Conservation (phyloP, 2,329 filamentous ascomycete species). For the Cryphonectria nitschkei region DNA sequence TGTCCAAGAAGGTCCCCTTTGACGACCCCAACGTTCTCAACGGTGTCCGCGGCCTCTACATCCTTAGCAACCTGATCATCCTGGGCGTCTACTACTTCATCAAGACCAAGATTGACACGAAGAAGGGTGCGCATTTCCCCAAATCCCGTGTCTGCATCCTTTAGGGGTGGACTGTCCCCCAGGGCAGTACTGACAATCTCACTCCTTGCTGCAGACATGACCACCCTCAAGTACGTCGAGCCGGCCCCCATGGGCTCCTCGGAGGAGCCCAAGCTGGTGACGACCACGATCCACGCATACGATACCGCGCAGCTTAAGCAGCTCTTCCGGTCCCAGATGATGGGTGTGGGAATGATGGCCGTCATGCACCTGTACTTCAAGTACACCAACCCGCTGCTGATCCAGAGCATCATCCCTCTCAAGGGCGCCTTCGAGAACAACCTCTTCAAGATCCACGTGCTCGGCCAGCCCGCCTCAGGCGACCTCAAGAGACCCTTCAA, state of each 20-base stretch:
- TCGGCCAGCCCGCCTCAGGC: conserved; percentile 82
- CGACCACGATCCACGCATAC: conserved; percentile 95
- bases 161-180: neutral
- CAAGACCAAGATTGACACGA: conserved; percentile 84
- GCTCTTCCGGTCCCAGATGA: conserved; percentile 87
- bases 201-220: conserved; percentile 69
- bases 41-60: conserved; percentile 57
- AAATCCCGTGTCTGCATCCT: too few species aligned
- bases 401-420: conserved; percentile 97
- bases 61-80: conserved; percentile 78
- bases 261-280: conserved; percentile 94
- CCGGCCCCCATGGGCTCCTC: conserved; percentile 88
- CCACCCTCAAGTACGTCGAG: conserved; percentile 98
- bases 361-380: conserved; percentile 99
- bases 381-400: conserved; percentile 98
- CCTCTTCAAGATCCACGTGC: conserved; percentile 92
- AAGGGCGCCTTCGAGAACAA: conserved; percentile 96
- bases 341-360: conserved; percentile 97
- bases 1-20: conserved; percentile 93
- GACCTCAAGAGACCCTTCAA: conserved; percentile 98
- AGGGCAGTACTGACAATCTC: conserved; percentile 7
- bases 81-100: conserved; percentile 83
- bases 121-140: conserved; percentile 75
- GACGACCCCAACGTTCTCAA: conserved; percentile 73
- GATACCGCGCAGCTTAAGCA: conserved; percentile 83